These are phyloP conservation scores for Bonnemaisonia californica DNA, from an alignment of 31 red algal species.

Conservation along the genomic window DNA sequence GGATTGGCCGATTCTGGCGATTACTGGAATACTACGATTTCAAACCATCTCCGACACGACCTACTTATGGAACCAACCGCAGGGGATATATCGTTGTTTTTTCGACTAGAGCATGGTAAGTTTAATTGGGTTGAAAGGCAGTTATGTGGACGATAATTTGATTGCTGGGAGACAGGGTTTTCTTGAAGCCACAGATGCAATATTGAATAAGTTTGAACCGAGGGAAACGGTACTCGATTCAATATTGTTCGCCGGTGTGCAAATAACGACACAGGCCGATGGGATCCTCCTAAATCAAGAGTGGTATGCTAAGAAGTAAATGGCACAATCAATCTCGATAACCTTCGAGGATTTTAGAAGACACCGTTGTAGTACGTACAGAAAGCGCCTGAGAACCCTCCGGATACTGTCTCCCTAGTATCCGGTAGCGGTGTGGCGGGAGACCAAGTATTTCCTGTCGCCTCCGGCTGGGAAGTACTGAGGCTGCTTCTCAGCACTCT, in stretches of 20 bases:
- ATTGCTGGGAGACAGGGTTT: neutral
- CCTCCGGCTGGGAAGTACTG: too few relatives aligned
- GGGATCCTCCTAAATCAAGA: constrained; percentile 1
- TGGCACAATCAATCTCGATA: too few relatives aligned
- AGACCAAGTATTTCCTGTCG: too few relatives aligned
- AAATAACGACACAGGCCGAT: neutral
- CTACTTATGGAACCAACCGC: neutral
- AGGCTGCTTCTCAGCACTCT: too few relatives aligned
- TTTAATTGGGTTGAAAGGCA: neutral
- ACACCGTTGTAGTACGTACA: too few relatives aligned
- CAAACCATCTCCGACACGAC: neutral
- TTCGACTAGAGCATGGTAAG: constrained; percentile 11
- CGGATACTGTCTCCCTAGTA: too few relatives aligned
- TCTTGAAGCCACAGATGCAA: neutral
- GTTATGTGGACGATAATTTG: constrained; percentile 21
- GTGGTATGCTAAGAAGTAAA: too few relatives aligned
- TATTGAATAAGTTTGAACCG: neutral
- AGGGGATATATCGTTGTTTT: constrained; percentile 3
- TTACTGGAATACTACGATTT: constrained; percentile 28
- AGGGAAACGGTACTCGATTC: constrained; percentile 23
- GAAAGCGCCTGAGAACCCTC: too few relatives aligned
- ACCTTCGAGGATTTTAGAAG: neutral
- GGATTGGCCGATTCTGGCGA: constrained; percentile 25
- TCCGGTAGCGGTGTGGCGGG: too few relatives aligned
- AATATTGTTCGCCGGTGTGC: constrained; percentile 13